Percentiles rank a stretch among this genome's conserved stretches.
Conservation (phyloP, 768 basidiomycete genomes). For the Kwoniella botswanensis region DNA sequence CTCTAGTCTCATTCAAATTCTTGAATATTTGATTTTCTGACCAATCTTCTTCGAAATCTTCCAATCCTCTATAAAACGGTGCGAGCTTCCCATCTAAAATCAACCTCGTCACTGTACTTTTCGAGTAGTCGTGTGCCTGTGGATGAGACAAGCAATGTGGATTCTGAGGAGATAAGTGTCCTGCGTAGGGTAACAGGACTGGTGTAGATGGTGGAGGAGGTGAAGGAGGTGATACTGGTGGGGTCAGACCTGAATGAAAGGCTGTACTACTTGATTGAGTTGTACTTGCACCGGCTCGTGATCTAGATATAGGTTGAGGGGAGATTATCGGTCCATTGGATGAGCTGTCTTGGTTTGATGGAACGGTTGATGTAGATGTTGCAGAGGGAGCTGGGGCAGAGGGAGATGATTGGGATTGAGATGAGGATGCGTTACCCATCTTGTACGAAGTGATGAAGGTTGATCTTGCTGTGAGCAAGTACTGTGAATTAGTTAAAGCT, state of each 20-base stretch:
- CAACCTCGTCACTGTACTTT: constrained; percentile 80
- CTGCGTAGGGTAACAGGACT: constrained; percentile 49
- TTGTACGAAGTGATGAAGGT: neutral
- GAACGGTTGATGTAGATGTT: neutral
- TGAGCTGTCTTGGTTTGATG: neutral
- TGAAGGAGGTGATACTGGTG: constrained; percentile 40
- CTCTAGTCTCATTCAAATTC: constrained; percentile 45
- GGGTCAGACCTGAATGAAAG: constrained; percentile 49
- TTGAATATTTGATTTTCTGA: constrained; percentile 74
- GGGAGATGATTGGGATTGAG: constrained; percentile 5
- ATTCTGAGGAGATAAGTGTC: constrained; percentile 55
- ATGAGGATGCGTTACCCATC: constrained; percentile 34
- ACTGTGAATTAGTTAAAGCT: neutral
- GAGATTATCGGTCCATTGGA: constrained; percentile 1
- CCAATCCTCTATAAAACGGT: constrained; percentile 94
- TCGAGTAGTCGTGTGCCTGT: constrained; percentile 78
- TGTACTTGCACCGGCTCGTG: neutral
- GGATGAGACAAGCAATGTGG: constrained; percentile 50
- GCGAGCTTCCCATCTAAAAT: constrained; percentile 86
- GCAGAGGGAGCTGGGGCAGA: constrained; percentile 2
- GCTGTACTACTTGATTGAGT: neutral
- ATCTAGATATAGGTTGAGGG: constrained; percentile 15
- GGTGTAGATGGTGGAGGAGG: constrained; percentile 52
- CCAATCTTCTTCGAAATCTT: constrained; percentile 89
- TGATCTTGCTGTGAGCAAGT: neutral